These are phyloP conservation scores for Neoarthrinium moseri DNA, from an alignment of 2,329 filamentous ascomycete genomes.

Conservation along the genomic window DNA sequence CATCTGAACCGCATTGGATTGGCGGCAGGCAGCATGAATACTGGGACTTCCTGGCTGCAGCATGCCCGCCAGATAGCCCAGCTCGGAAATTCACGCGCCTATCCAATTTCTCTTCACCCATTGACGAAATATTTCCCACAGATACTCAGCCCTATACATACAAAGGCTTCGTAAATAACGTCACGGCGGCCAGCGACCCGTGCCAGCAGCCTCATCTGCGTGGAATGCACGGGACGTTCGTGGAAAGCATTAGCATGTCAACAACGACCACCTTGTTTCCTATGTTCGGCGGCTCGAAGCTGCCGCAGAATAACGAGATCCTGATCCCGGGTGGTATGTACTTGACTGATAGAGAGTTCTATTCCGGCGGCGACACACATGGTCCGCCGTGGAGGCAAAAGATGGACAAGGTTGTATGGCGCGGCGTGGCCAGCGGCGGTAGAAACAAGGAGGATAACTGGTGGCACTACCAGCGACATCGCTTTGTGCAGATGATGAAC, in stretches of 20 bases:
- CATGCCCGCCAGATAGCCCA: conserved; percentile 56
- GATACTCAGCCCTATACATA: conserved; percentile 35
- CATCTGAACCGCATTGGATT: conserved; percentile 48
- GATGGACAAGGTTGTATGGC: conserved; percentile 56
- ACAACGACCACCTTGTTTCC: conserved; percentile 56
- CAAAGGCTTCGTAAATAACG: conserved; percentile 54
- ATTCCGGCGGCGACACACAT: conserved; percentile 51
- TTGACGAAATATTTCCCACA: conserved; percentile 27
- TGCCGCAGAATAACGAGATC: conserved; percentile 63
- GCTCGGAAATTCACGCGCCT: conserved; percentile 32
- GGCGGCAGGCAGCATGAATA: conserved; percentile 43
- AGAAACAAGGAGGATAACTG: conserved; percentile 51
- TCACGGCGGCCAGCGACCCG: conserved; percentile 56
- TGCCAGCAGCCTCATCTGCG: conserved; percentile 56
- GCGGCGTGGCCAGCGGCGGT: conserved; percentile 62
- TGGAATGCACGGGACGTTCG: conserved; percentile 55
- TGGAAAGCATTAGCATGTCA: conserved; percentile 50
- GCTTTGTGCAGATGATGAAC: conserved; percentile 67
- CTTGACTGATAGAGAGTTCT: conserved; percentile 53
- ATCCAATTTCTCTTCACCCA: conserved; percentile 15
- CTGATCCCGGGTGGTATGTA: conserved; percentile 65
- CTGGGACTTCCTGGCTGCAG: conserved; percentile 57
- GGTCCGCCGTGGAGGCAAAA: conserved; percentile 59
- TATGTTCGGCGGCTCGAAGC: conserved; percentile 62
- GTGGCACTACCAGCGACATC: conserved; percentile 68